Evolutionary conservation across 2,329 filamentous ascomycete genomes (phyloP).

Genomic region (Ascochyta pisi): DNA sequence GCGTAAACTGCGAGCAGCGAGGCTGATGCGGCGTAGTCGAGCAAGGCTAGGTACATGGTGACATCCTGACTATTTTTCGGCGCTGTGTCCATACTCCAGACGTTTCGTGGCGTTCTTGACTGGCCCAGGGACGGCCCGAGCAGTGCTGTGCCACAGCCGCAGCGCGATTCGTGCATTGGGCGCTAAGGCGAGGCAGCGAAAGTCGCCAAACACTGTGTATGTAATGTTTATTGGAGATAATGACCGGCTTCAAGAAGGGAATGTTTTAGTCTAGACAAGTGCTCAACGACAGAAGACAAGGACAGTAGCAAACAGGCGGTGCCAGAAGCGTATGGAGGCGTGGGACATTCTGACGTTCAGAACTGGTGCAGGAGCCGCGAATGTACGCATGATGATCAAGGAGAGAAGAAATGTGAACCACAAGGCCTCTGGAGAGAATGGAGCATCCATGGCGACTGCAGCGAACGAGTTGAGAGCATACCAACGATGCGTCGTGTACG

Average conservation of each 20-base stretch:
- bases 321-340: background rate
- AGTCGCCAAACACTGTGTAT: background rate
- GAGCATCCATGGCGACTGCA: background rate
- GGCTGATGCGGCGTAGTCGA: constrained; percentile 18
- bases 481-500: background rate
- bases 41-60: background rate
- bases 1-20: background rate
- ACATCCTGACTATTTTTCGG: background rate
- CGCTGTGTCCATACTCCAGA: background rate
- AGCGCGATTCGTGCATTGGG: constrained; percentile 1
- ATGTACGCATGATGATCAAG: background rate
- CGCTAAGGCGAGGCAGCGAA: background rate
- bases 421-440: background rate
- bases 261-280: no score
- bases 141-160: constrained; percentile 9
- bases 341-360: background rate
- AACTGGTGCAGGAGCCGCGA: background rate
- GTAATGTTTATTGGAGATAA: no score
- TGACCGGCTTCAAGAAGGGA: background rate
- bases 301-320: background rate
- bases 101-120: constrained; percentile 6
- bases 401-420: background rate
- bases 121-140: constrained; percentile 6
- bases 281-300: background rate
- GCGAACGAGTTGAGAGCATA: background rate